A percentile compares a stretch with the other conserved stretches of the same genome.
These are phyloP conservation scores for Ochetophila trinervis DNA, from an alignment of 306 rosid species.

Conservation along the genomic window DNA sequence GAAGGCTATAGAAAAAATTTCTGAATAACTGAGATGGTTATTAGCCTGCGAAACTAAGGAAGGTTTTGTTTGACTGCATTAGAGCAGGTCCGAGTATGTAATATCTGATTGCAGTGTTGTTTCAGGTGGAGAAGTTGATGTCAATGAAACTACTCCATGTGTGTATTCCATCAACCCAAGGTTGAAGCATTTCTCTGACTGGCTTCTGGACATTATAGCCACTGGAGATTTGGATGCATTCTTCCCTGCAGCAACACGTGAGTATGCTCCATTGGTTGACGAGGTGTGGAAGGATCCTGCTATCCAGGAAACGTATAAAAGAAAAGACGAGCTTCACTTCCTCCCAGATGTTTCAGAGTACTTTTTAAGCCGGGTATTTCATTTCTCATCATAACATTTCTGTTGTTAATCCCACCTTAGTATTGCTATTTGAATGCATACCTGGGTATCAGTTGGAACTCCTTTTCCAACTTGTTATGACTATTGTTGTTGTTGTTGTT, in stretches of 20 bases:
- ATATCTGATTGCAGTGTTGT: constrained; percentile 26
- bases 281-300: constrained; percentile 98
- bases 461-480: too few relatives aligned
- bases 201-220: constrained; percentile 96
- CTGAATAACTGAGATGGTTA: background rate
- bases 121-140: constrained; percentile 54
- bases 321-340: constrained; percentile 88
- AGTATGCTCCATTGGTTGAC: constrained; percentile 97
- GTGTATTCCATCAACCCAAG: constrained; percentile 88
- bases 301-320: constrained; percentile 83
- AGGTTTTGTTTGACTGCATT: constrained; percentile 11
- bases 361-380: constrained; percentile 81
- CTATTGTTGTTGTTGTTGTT: background rate
- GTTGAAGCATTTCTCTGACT: constrained; percentile 94
- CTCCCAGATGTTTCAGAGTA: constrained; percentile 91
- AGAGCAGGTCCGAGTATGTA: constrained; percentile 9
- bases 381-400: background rate
- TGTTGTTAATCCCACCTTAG: background rate
- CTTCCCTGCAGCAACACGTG: constrained; percentile 99
- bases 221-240: constrained; percentile 98
- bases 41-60: background rate
- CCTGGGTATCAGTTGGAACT: too few relatives aligned
- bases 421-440: background rate
- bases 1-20: background rate
- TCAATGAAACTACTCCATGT: constrained; percentile 42